phyloP scores from a whole-genome alignment of 1,284 basidiomycete species.

The Cystobasidium slooffiae region DNA sequence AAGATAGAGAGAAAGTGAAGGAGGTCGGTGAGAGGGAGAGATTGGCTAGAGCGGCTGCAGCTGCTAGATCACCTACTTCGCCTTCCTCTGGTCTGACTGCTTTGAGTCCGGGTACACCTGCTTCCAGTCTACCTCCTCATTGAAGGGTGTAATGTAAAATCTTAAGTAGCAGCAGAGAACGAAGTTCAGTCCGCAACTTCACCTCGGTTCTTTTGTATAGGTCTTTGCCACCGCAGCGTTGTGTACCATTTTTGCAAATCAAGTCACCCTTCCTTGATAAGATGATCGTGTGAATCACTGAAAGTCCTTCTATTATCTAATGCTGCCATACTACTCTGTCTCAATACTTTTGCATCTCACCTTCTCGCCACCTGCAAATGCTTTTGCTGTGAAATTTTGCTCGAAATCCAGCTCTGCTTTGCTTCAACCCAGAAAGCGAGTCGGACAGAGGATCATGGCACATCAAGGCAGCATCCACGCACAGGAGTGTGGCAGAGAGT shows the following conservation, averaged over 20 bases:
- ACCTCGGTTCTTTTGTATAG: too few species aligned
- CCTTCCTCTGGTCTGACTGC: background rate
- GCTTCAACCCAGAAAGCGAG: conserved; percentile 18
- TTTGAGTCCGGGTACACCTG: background rate
- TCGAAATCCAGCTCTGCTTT: background rate
- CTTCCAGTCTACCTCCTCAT: background rate
- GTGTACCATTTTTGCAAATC: too few species aligned
- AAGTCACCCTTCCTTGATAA: too few species aligned
- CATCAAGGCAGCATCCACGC: conserved; percentile 40
- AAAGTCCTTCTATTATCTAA: background rate
- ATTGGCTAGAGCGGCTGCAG: conserved; percentile 9
- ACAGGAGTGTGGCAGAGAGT: conserved; percentile 2
- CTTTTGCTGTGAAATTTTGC: conserved; percentile 10
- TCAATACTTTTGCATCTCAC: background rate
- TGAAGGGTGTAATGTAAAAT: too few species aligned
- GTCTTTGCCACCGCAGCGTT: too few species aligned
- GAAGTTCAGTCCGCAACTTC: too few species aligned
- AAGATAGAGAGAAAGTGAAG: conserved; percentile 21
- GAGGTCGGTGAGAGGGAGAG: conserved; percentile 17
- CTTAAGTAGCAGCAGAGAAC: too few species aligned
- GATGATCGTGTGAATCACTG: background rate
- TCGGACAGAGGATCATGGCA: conserved; percentile 40
- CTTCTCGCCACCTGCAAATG: background rate
- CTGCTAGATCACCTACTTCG: conserved; percentile 2
- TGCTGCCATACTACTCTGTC: background rate